phyloP scores from a whole-genome alignment of 257 asterid species.

The Jacaranda mimosifolia region DNA sequence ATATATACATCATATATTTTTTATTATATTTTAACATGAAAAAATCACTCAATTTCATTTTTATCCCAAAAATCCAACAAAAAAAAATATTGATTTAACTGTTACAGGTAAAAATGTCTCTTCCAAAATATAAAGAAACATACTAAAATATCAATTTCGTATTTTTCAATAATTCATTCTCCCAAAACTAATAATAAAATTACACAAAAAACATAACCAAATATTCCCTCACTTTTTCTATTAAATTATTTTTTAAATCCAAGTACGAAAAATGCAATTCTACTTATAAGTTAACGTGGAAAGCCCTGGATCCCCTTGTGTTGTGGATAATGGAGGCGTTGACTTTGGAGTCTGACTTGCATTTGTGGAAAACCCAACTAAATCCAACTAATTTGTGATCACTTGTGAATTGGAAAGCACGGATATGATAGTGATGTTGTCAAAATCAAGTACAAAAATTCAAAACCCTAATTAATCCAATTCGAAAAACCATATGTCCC shows the following conservation, averaged over 20 bases:
- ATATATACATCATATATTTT: too few species aligned
- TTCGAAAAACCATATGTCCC: conserved; percentile 38
- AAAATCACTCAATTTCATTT: too few species aligned
- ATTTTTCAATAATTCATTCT: too few species aligned
- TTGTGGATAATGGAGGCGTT: conserved; percentile 14
- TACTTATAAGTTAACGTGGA: neutral
- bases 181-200: too few species aligned
- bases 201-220: too few species aligned
- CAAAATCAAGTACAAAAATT: conserved; percentile 32
- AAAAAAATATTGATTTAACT: too few species aligned
- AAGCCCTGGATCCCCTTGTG: neutral
- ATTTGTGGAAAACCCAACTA: conserved; percentile 36
- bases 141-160: too few species aligned
- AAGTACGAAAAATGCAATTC: neutral
- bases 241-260: neutral
- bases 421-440: conserved; percentile 2
- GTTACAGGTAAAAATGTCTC: too few species aligned
- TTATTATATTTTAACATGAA: too few species aligned
- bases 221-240: too few species aligned
- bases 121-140: too few species aligned
- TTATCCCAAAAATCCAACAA: too few species aligned
- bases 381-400: conserved; percentile 42
- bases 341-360: conserved; percentile 36
- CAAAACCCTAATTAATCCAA: conserved; percentile 27
- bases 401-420: conserved; percentile 34